Conservation (phyloP, 257 asterid species). For the Fraxinus quadrangulata region DNA sequence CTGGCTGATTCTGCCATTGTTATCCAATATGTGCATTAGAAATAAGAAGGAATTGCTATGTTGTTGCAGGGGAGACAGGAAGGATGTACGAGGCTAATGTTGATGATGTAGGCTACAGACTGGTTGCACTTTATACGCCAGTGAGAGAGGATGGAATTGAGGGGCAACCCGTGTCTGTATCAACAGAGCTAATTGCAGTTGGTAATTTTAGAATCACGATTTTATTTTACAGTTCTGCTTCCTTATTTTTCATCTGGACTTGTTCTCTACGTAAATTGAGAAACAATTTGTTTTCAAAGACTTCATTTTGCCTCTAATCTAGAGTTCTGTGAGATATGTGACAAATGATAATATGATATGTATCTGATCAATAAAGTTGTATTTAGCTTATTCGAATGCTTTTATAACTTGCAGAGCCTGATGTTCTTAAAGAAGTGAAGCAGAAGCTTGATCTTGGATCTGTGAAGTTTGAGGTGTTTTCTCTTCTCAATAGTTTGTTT, state of each 20-base stretch:
- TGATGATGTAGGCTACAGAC: slow-evolving; percentile 95
- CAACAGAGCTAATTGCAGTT: slow-evolving; percentile 89
- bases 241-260: background rate
- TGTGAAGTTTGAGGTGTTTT: slow-evolving; percentile 85
- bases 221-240: background rate
- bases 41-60: background rate
- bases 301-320: background rate
- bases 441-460: slow-evolving; percentile 89
- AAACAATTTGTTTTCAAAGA: background rate
- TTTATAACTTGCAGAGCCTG: slow-evolving; percentile 70
- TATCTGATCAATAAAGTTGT: background rate
- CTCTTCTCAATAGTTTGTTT: slow-evolving; percentile 11
- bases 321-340: background rate
- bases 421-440: slow-evolving; percentile 89
- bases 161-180: slow-evolving; percentile 91
- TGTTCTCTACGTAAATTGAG: background rate
- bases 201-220: slow-evolving; percentile 44
- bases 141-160: slow-evolving; percentile 93
- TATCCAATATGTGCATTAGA: background rate
- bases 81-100: slow-evolving; percentile 99
- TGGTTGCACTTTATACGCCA: slow-evolving; percentile 88
- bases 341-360: background rate
- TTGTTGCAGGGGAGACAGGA: slow-evolving; percentile 89
- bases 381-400: background rate
- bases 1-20: slow-evolving; percentile 3